Conservation (phyloP, 1,139 yeast species). For the Kodamaea sp. region DNA sequence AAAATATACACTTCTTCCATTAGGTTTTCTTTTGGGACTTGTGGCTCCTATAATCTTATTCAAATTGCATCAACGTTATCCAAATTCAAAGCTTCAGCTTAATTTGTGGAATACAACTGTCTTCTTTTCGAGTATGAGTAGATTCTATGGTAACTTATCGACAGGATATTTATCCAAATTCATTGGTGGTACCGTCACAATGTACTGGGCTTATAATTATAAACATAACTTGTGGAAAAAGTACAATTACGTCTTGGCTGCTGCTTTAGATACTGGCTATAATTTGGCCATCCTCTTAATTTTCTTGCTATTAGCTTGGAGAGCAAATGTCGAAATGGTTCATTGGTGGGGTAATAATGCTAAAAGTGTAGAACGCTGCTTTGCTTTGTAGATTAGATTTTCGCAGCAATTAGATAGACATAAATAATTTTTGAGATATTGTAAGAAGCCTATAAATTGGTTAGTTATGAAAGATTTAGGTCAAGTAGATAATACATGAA, state of each 20-base stretch:
- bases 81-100: conserved; percentile 23
- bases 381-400: conserved; percentile 15
- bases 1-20: conserved; percentile 39
- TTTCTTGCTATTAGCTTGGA: conserved; percentile 34
- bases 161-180: conserved; percentile 48
- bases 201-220: conserved; percentile 41
- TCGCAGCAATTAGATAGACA: too few species aligned
- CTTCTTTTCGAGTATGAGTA: conserved; percentile 45
- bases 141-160: conserved; percentile 48
- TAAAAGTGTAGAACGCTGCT: conserved; percentile 42
- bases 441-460: too few species aligned
- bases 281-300: conserved; percentile 38
- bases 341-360: conserved; percentile 50
- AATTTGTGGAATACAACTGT: conserved; percentile 48
- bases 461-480: too few species aligned
- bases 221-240: conserved; percentile 37
- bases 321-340: conserved; percentile 31
- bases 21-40: conserved; percentile 42
- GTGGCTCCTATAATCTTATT: conserved; percentile 34
- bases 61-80: conserved; percentile 24
- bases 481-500: too few species aligned
- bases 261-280: conserved; percentile 50
- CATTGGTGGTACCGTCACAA: conserved; percentile 43
- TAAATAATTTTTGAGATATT: too few species aligned
- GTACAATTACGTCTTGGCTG: conserved; percentile 46